Percentiles rank a stretch among this genome's conserved stretches.
phyloP scores from a whole-genome alignment of 768 basidiomycete genomes.

The Russula olivacea region DNA sequence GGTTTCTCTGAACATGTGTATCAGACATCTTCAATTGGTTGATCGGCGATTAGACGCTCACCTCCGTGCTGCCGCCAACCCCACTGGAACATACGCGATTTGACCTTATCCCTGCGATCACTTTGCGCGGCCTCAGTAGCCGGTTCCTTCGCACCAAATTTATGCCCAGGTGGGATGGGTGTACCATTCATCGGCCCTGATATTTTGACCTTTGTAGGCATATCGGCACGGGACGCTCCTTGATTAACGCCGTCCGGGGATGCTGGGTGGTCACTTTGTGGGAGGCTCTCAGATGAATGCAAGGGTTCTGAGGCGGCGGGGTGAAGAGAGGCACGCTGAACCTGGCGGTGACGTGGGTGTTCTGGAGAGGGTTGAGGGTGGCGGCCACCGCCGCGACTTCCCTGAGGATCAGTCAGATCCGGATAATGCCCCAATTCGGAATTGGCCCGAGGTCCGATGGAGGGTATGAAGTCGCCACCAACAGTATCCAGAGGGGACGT shows the following conservation, averaged over 20 bases:
- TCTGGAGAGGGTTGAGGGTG: slow-evolving; percentile 49
- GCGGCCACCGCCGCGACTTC: slow-evolving; percentile 27
- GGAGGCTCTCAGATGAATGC: slow-evolving; percentile 43
- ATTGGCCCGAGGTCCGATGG: slow-evolving; percentile 53
- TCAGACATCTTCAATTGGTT: slow-evolving; percentile 7
- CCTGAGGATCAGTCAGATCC: slow-evolving; percentile 47
- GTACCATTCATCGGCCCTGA: slow-evolving; percentile 82
- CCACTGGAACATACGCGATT: slow-evolving; percentile 85
- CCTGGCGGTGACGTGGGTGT: slow-evolving; percentile 47
- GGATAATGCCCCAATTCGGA: slow-evolving; percentile 80
- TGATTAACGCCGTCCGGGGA: slow-evolving; percentile 43
- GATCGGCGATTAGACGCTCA: not conserved
- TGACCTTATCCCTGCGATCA: slow-evolving; percentile 77
- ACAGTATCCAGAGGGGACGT: slow-evolving; percentile 40
- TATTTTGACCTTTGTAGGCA: slow-evolving; percentile 70
- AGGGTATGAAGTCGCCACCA: slow-evolving; percentile 22
- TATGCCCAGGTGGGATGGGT: slow-evolving; percentile 83
- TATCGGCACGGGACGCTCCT: slow-evolving; percentile 44
- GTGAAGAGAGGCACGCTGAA: slow-evolving; percentile 58
- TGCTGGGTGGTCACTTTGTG: slow-evolving; percentile 31
- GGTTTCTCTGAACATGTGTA: slow-evolving; percentile 32
- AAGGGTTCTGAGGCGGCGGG: slow-evolving; percentile 48
- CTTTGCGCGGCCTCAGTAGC: slow-evolving; percentile 28
- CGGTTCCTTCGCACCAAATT: slow-evolving; percentile 78
- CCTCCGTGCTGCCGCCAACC: slow-evolving; percentile 62